Conservation (phyloP, 169 alveolate species). For the Eimeria acervulina region DNA sequence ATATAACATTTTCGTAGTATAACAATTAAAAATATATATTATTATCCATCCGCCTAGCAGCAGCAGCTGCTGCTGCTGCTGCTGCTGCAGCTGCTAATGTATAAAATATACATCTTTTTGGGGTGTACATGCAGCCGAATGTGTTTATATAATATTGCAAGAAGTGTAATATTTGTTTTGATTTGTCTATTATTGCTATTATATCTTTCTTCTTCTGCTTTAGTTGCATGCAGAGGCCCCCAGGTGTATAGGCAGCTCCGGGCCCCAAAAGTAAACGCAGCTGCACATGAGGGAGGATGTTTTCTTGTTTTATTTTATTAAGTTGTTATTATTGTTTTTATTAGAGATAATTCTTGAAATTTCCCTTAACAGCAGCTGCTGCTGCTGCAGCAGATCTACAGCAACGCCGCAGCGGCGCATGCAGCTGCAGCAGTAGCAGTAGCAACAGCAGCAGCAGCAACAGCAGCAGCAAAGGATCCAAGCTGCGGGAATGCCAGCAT, state of each 20-base stretch:
- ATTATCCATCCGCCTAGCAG: not conserved
- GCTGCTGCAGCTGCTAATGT: too few relatives aligned
- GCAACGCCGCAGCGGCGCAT: slow-evolving; percentile 12
- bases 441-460: slow-evolving; percentile 33
- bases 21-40: too few relatives aligned
- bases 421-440: slow-evolving; percentile 27
- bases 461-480: not conserved
- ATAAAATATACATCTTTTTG: too few relatives aligned
- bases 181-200: not conserved
- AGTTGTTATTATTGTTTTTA: not conserved
- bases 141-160: too few relatives aligned
- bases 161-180: not conserved
- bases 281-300: not conserved
- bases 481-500: slow-evolving; percentile 1
- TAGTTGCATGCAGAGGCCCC: slow-evolving; percentile 22
- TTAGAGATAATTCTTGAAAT: not conserved
- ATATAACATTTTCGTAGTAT: too few relatives aligned
- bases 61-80: too few relatives aligned
- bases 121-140: too few relatives aligned
- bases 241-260: not conserved
- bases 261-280: too few relatives aligned
- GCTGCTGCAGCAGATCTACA: slow-evolving; percentile 30
- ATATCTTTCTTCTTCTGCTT: not conserved
- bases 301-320: not conserved
- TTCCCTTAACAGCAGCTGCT: not conserved